A percentile compares a stretch with the other conserved stretches of the same genome.
phyloP scores from a whole-genome alignment of 345 rosid genomes.

The Citrus reticulata region DNA sequence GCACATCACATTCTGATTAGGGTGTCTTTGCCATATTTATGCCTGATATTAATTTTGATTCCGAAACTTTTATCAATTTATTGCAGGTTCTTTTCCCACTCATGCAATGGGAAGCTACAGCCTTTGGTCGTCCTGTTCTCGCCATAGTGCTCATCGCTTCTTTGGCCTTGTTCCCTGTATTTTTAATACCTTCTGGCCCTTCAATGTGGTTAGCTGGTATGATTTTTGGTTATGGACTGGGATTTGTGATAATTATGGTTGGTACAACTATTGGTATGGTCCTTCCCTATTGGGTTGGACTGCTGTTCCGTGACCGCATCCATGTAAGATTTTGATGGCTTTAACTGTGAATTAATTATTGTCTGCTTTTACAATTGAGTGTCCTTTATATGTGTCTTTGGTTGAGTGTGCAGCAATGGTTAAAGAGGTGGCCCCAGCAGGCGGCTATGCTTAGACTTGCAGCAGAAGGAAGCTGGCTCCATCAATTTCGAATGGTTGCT shows the following conservation, averaged over 20 bases:
- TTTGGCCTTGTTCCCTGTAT: conserved; percentile 87
- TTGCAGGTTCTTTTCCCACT: conserved; percentile 79
- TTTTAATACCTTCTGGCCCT: conserved; percentile 96
- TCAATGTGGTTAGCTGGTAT: conserved; percentile 99
- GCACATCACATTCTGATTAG: background rate
- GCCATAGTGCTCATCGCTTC: conserved; percentile 81
- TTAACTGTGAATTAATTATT: background rate
- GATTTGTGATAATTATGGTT: conserved; percentile 87
- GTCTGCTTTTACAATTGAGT: background rate
- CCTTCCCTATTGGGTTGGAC: conserved; percentile 77
- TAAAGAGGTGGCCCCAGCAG: conserved; percentile 88
- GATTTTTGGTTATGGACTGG: conserved; percentile 94
- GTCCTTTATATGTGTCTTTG: conserved; percentile 3
- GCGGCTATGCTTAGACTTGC: conserved; percentile 83
- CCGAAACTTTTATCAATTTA: background rate
- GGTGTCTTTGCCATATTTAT: background rate
- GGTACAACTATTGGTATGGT: conserved; percentile 96
- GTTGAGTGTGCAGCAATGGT: conserved; percentile 68
- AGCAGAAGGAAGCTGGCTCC: conserved; percentile 93
- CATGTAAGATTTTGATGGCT: conserved; percentile 50
- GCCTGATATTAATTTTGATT: background rate
- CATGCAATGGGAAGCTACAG: conserved; percentile 97
- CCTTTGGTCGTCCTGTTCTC: conserved; percentile 93
- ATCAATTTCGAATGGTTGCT: conserved; percentile 89
- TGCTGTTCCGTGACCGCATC: conserved; percentile 79